Evolutionary conservation across 2,329 filamentous ascomycete genomes (phyloP), one percentile per base, ranked within the genome.

Genomic region (Calycina marina): DNA sequence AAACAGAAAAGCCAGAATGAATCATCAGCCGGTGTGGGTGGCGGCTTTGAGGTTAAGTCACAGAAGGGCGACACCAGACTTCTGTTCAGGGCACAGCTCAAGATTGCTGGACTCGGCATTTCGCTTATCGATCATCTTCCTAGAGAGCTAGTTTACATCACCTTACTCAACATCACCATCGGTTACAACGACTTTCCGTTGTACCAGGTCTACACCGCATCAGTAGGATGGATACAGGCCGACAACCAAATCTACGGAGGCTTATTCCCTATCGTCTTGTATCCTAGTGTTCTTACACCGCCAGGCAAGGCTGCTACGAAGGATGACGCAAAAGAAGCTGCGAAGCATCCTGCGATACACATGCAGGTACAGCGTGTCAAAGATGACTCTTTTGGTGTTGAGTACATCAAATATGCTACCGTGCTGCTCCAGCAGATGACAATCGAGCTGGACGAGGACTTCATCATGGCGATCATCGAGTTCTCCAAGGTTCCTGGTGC

Each of bases 171-270:
- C 40, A 81, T 96, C 15, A 77, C 90, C 46, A 60, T 98, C 41
- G 85, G 86, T 39, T 93, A 90, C 56, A 84, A 76, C 35, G 90
- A 98, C 49, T 96, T 90, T n/a, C 71, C 76, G 12, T 63, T 94
- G 11, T 93, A 93, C 51, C 90, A 98, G 56, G 96, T 85, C 1
- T 59, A 94, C 40, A 88, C 83, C 29, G 64, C 90, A 31, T 82
- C 84, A 0, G 78, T 96, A 53, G 96, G 98, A 56, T 98, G 92
- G 92, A 90, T 98, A 16, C 90, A 98, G 56, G 82, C 98, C 46
- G 90, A 98, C 57, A 98, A 98, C 47, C 90, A 98, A 56, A 71
- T 98, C 10, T 98, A 98, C 49, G 92, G 92, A 16, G 90, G 92
- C 15, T 86, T 98, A 45, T 98, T 98, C 65, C 90, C 90, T 0